These are phyloP conservation scores for Exophiala oligosperma DNA, from an alignment of 2,329 filamentous ascomycete genomes.

Conservation along the genomic window DNA sequence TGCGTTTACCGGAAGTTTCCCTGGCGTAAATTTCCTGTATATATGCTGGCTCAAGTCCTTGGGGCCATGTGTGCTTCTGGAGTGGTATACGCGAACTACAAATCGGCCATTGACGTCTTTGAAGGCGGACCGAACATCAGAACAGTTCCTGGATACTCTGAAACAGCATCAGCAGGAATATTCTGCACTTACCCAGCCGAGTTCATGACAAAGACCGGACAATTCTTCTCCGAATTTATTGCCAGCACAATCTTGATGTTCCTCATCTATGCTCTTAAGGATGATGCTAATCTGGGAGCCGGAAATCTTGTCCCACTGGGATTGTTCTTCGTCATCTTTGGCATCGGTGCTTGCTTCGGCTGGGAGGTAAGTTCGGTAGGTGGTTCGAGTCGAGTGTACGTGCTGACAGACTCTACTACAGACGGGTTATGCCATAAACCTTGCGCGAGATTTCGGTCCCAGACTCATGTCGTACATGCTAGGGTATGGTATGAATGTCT, in stretches of 20 bases:
- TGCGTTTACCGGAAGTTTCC: constrained; percentile 61
- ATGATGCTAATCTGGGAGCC: constrained; percentile 50
- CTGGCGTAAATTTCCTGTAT: constrained; percentile 68
- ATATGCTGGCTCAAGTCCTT: constrained; percentile 64
- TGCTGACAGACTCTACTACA: background rate
- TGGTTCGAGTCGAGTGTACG: too few relatives aligned
- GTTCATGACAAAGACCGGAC: constrained; percentile 64
- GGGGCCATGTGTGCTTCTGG: constrained; percentile 65
- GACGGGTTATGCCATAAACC: constrained; percentile 74
- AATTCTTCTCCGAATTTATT: constrained; percentile 73
- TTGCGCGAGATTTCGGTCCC: constrained; percentile 71
- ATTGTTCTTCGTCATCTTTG: constrained; percentile 73
- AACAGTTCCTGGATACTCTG: constrained; percentile 57
- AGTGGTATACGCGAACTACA: constrained; percentile 65
- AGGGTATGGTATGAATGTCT: constrained; percentile 68
- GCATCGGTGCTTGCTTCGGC: constrained; percentile 71
- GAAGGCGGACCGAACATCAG: constrained; percentile 38
- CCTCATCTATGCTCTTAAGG: constrained; percentile 67
- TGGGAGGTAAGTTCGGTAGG: constrained; percentile 52
- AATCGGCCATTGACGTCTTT: constrained; percentile 59
- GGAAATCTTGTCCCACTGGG: constrained; percentile 60
- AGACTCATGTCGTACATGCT: constrained; percentile 65
- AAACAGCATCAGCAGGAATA: constrained; percentile 66
- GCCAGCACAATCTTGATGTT: constrained; percentile 69
- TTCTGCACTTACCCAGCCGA: constrained; percentile 69